phyloP scores from a whole-genome alignment of 495 filamentous ascomycete genomes.

The Penicillium salamii region DNA sequence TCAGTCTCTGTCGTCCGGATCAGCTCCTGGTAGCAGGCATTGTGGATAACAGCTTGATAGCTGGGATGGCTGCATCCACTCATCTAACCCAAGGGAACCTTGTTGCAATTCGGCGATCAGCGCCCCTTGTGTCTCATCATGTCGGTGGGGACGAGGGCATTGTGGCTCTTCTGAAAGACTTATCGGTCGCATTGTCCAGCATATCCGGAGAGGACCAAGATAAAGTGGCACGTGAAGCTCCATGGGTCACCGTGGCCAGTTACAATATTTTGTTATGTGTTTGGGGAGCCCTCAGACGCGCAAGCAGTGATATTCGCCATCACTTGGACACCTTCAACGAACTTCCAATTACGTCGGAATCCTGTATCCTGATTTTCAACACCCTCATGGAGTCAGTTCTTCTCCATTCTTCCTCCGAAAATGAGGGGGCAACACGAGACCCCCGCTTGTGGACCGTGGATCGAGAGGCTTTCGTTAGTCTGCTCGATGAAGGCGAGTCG shows the following conservation, averaged over 20 bases:
- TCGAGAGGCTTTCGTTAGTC: constrained; percentile 6
- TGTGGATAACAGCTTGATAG: constrained; percentile 14
- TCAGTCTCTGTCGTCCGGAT: constrained; percentile 11
- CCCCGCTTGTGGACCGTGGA: constrained; percentile 9
- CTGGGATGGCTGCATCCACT: constrained; percentile 12
- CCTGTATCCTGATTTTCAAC: constrained; percentile 11
- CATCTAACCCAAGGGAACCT: constrained; percentile 10
- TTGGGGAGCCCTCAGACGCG: constrained; percentile 5
- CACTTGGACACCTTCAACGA: constrained; percentile 10
- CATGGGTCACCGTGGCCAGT: constrained; percentile 9
- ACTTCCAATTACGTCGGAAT: constrained; percentile 8
- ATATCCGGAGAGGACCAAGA: constrained; percentile 8
- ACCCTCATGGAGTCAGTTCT: constrained; percentile 8
- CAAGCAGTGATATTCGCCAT: constrained; percentile 5
- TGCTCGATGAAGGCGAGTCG: constrained; percentile 7
- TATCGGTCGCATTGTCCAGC: constrained; percentile 2
- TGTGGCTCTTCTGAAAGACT: constrained; percentile 6
- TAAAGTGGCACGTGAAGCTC: constrained; percentile 6
- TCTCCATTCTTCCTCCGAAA: neutral
- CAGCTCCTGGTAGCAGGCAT: constrained; percentile 13
- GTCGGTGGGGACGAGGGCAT: constrained; percentile 9
- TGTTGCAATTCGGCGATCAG: constrained; percentile 8
- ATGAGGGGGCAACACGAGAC: constrained; percentile 2
- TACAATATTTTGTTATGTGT: constrained; percentile 8
- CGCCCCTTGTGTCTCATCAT: constrained; percentile 5